phyloP scores from a whole-genome alignment of 495 filamentous ascomycete species.

The Cladorrhinum samala region DNA sequence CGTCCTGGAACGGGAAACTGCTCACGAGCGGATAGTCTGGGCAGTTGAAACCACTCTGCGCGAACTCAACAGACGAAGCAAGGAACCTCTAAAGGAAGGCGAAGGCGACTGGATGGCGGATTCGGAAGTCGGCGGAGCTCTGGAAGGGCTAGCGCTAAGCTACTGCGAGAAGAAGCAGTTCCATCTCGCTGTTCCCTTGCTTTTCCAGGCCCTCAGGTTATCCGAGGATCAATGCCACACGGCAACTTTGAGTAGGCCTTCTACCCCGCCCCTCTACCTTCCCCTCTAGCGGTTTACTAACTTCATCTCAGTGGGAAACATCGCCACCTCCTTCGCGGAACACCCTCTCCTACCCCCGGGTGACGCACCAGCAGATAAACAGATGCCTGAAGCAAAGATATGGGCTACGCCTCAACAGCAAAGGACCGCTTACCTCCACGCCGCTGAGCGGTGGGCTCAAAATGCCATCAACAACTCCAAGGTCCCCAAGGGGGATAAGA shows the following conservation, averaged over 20 bases:
- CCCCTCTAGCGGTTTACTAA: constrained; percentile 2
- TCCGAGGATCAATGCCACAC: constrained; percentile 61
- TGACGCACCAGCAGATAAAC: constrained; percentile 31
- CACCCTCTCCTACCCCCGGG: constrained; percentile 39
- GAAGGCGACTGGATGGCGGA: constrained; percentile 71
- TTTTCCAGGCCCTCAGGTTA: constrained; percentile 71
- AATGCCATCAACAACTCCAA: constrained; percentile 61
- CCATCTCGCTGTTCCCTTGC: constrained; percentile 80
- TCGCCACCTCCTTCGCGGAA: constrained; percentile 60
- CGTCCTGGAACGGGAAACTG: constrained; percentile 54
- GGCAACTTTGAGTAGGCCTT: constrained; percentile 59
- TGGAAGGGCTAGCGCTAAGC: constrained; percentile 67
- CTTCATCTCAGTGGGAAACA: constrained; percentile 55
- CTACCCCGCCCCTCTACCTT: no score
- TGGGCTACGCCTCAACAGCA: constrained; percentile 31
- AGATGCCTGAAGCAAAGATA: constrained; percentile 21
- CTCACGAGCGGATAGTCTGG: constrained; percentile 69
- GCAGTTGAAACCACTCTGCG: constrained; percentile 73
- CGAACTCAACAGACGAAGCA: constrained; percentile 62
- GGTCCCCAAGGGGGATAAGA: constrained; percentile 40
- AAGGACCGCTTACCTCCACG: constrained; percentile 48
- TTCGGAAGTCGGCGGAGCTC: constrained; percentile 62
- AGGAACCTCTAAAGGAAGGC: constrained; percentile 54
- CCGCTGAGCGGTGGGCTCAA: constrained; percentile 65
- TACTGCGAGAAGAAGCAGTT: constrained; percentile 64